Base-by-base conservation (phyloP, 768 basidiomycete species). In the Trametes sanguinea region DNA sequence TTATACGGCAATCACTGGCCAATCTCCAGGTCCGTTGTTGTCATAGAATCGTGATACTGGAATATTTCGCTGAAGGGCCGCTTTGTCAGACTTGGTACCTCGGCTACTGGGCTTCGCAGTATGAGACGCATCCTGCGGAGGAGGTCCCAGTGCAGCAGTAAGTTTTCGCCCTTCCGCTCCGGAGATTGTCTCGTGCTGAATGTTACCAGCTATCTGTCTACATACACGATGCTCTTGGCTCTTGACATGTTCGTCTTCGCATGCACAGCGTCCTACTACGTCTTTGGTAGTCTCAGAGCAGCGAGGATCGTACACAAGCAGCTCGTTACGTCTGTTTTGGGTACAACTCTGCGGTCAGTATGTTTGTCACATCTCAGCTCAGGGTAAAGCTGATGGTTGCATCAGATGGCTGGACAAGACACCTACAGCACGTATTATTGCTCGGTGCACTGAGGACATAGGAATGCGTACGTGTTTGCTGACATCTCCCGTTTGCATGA, bases 261-360 rank as follows among this genome's bases (percentile, higher is more conserved):
- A 0, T 51, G 64, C 45, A 67, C 69, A 2, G 50, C 75, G 17
- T 30, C 73, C 0, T 42, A 75, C 9, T 84, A 78, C 70, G 65
- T 81, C 29, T 73, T 73, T 43, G 86, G 84, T 2, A 68, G 76
- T 4, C 64, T 85, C 51, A 74, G 83, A 53, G 87, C 87, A 1
- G 85, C 86, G 2, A 76, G 79, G 60, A 70, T 62, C 10, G 82
- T 90, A 13, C 86, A 88, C 65, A 66, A 70, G 35, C 71, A 76
- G 61, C 76, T 90, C 0, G 63, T 88, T 4, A 72, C 79, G 14
- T 79, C 85, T 7, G 68, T 89, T 0, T 69, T 89, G 7, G 80
- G 83, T 4, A 82, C 85, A 9, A 4, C 37, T 71, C 13, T 83
- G 47, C 81, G 85, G 69, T 76, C 70, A 65, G 72, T 14, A 16